These are phyloP conservation scores for Verticillium longisporum DNA, from an alignment of 2,329 filamentous ascomycete species.

Conservation along the genomic window DNA sequence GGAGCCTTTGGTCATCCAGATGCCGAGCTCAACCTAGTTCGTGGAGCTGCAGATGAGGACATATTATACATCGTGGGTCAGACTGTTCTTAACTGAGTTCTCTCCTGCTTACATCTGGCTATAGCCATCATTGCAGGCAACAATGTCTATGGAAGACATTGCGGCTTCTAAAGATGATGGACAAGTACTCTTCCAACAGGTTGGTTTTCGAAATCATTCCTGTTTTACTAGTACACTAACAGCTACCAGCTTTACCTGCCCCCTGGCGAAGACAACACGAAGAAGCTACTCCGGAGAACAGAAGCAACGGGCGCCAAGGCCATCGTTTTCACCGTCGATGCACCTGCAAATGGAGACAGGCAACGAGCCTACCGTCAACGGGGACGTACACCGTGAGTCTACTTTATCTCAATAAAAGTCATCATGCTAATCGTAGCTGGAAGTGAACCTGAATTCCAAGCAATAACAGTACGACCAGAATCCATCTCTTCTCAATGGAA, in stretches of 20 bases:
- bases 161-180: slow-evolving; percentile 8
- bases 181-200: slow-evolving; percentile 13
- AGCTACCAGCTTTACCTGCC: slow-evolving; percentile 17
- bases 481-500: not conserved
- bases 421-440: not conserved
- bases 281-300: slow-evolving; percentile 5
- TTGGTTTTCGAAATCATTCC: not conserved
- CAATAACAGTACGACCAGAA: not conserved
- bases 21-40: slow-evolving; percentile 32
- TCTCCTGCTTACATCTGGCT: not conserved
- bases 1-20: slow-evolving; percentile 28
- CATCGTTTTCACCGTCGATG: slow-evolving; percentile 14
- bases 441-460: not conserved
- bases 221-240: not conserved
- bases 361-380: slow-evolving; percentile 11
- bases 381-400: slow-evolving; percentile 6
- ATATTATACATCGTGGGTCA: slow-evolving; percentile 31
- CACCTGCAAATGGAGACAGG: slow-evolving; percentile 11
- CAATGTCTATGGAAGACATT: slow-evolving; percentile 13
- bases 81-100: no score
- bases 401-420: not conserved
- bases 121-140: slow-evolving; percentile 13
- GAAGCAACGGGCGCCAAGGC: slow-evolving; percentile 10
- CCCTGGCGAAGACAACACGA: slow-evolving; percentile 10
- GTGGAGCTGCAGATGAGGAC: slow-evolving; percentile 28